A percentile compares a stretch with the other conserved stretches of the same genome.
phyloP scores from a whole-genome alignment of 1,139 yeast species.

The Kodamaea anthophila region DNA sequence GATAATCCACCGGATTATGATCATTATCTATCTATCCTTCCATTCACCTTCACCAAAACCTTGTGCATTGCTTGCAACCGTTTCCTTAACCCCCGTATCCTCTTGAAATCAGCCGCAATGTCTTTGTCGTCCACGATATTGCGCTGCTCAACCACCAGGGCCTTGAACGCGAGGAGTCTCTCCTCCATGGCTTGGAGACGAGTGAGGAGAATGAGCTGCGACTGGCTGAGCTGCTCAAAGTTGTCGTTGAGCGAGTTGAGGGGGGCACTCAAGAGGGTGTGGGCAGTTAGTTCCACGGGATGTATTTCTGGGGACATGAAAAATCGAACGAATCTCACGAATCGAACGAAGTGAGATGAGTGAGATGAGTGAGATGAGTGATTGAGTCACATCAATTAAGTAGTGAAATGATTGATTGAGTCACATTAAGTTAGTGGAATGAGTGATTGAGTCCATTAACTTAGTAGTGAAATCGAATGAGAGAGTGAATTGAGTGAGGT shows the following conservation, averaged over 20 bases:
- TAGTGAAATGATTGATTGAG: no score
- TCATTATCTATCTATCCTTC: constrained; percentile 15
- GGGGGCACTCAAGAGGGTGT: constrained; percentile 47
- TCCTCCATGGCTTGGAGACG: constrained; percentile 40
- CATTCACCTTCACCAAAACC: constrained; percentile 31
- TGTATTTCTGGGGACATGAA: constrained; percentile 28
- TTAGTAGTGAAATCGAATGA: no score
- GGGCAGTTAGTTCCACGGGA: constrained; percentile 54
- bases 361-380: no score
- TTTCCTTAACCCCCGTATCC: constrained; percentile 28
- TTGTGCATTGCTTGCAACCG: constrained; percentile 26
- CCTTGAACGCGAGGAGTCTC: constrained; percentile 23
- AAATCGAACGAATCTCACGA: no score
- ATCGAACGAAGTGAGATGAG: no score
- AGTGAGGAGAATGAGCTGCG: constrained; percentile 49
- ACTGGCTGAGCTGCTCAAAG: constrained; percentile 48
- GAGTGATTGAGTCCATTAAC: no score
- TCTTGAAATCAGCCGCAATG: constrained; percentile 22
- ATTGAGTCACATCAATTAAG: no score
- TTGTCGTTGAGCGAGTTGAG: constrained; percentile 47
- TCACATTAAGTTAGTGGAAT: no score
- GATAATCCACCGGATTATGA: no score
- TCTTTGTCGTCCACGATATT: constrained; percentile 17
- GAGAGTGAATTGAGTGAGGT: no score
- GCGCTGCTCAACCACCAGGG: constrained; percentile 13